Conservation (phyloP, 2,329 filamentous ascomycete genomes). For the Hypoxylon sp. region DNA sequence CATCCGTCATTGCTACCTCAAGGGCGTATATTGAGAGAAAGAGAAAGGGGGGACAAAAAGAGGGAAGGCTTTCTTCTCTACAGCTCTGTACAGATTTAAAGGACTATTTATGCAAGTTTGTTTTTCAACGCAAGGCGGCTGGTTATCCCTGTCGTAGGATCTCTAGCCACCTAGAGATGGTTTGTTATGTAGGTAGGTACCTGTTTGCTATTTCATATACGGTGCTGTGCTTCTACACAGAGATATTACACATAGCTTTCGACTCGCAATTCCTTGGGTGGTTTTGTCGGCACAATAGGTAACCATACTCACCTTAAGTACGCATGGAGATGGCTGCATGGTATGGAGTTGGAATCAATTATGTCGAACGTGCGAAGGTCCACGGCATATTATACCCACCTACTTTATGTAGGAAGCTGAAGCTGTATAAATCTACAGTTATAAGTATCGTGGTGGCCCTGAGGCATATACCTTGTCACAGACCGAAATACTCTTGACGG, state of each 20-base stretch:
- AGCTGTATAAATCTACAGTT: background rate
- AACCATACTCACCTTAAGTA: no score
- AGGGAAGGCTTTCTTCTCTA: no score
- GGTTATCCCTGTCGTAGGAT: background rate
- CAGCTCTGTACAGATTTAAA: background rate
- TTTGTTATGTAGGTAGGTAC: no score
- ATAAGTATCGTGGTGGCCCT: background rate
- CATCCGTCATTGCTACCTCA: background rate
- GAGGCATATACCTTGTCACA: background rate
- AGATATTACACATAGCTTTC: background rate
- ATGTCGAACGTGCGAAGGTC: no score
- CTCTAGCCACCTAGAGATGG: background rate
- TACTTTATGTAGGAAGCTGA: background rate
- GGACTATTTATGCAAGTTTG: background rate
- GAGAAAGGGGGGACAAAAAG: no score
- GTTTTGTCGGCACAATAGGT: background rate
- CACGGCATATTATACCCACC: no score
- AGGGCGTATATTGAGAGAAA: background rate
- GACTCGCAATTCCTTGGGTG: background rate
- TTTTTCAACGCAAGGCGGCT: background rate
- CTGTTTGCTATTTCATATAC: background rate
- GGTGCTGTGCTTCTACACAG: background rate
- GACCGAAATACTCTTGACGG: background rate
- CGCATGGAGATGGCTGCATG: no score
- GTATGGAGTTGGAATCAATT: no score